A percentile compares a stretch with the other conserved stretches of the same genome.
phyloP scores from a whole-genome alignment of 768 basidiomycete species.

The Russula olivacea region DNA sequence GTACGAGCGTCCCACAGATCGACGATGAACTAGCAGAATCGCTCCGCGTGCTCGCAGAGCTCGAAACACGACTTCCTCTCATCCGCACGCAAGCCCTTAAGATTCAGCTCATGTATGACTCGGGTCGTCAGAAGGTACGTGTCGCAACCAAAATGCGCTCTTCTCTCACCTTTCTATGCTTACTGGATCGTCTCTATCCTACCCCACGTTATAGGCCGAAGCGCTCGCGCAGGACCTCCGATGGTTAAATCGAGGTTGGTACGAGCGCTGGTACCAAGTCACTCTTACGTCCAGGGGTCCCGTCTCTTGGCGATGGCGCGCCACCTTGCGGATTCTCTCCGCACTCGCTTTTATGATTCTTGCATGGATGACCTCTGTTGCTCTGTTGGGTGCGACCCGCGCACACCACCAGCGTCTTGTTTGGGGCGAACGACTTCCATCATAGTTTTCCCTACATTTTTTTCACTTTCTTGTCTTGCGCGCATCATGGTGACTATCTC shows the following conservation, averaged over 20 bases:
- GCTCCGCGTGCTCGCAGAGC: slow-evolving; percentile 48
- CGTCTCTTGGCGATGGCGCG: slow-evolving; percentile 67
- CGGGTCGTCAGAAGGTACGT: slow-evolving; percentile 59
- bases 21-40: slow-evolving; percentile 56
- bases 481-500: neutral
- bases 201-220: slow-evolving; percentile 44
- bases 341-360: slow-evolving; percentile 49
- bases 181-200: neutral
- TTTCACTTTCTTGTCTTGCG: neutral
- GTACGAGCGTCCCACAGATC: slow-evolving; percentile 57
- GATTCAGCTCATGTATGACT: slow-evolving; percentile 63
- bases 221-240: slow-evolving; percentile 55
- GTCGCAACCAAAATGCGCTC: neutral
- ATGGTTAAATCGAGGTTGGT: slow-evolving; percentile 76
- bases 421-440: slow-evolving; percentile 77
- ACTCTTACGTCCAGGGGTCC: slow-evolving; percentile 70
- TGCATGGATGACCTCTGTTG: slow-evolving; percentile 52
- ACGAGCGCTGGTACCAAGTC: slow-evolving; percentile 66
- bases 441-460: slow-evolving; percentile 33
- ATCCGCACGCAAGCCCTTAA: slow-evolving; percentile 56
- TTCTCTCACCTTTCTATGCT: neutral
- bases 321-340: slow-evolving; percentile 43
- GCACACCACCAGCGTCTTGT: slow-evolving; percentile 71
- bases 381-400: slow-evolving; percentile 59
- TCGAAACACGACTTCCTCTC: slow-evolving; percentile 54